Percentiles rank a stretch among this genome's conserved stretches.
phyloP scores from a whole-genome alignment of 345 rosid species.

The Combretum micranthum region DNA sequence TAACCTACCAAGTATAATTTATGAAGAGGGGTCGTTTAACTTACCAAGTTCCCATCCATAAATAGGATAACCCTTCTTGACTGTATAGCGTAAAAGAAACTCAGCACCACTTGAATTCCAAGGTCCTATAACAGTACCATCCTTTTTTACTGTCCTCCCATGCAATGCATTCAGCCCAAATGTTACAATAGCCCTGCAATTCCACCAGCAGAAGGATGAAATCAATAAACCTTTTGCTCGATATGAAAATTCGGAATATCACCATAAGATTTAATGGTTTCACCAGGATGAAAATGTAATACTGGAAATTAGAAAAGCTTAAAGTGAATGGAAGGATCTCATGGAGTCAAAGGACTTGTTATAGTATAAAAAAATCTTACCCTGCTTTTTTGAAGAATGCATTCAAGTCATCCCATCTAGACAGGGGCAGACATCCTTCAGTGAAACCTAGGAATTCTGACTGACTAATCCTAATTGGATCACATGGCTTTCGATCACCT shows the following conservation, averaged over 20 bases:
- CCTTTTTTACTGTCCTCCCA: constrained; percentile 23
- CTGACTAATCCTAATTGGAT: constrained; percentile 26
- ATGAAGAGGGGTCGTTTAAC: neutral
- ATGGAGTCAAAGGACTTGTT: neutral
- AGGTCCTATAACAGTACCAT: constrained; percentile 27
- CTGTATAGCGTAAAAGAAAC: constrained; percentile 29
- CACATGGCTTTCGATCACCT: constrained; percentile 29
- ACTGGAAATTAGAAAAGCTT: no score
- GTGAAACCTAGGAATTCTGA: constrained; percentile 54
- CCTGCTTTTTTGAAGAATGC: constrained; percentile 45
- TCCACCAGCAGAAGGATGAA: neutral
- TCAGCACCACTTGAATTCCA: constrained; percentile 43
- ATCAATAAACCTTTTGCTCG: no score
- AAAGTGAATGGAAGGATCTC: no score
- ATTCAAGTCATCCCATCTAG: constrained; percentile 62
- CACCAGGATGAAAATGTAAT: no score
- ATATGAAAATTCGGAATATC: no score
- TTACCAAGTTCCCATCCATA: constrained; percentile 53
- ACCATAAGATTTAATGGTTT: no score
- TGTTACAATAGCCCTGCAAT: constrained; percentile 27
- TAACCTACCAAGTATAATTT: no score
- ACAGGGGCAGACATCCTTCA: constrained; percentile 57
- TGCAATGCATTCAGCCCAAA: constrained; percentile 42
- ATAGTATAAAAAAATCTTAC: constrained; percentile 16
- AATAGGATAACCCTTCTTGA: constrained; percentile 25